These are phyloP conservation scores for Mucor sp. DNA, from an alignment of 371 early-diverging fungal species.

Conservation along the genomic window DNA sequence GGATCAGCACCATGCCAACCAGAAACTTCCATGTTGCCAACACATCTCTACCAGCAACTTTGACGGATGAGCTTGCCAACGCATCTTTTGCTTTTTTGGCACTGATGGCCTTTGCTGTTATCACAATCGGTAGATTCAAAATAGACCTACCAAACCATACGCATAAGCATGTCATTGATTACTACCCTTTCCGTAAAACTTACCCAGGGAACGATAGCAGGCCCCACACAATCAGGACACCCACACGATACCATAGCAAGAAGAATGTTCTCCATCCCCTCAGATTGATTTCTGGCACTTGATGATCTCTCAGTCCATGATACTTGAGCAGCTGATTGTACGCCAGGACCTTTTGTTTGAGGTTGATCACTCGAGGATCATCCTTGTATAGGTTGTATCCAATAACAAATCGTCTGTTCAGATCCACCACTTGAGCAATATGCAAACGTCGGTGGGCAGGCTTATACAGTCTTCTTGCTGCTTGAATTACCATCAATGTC, in stretches of 20 bases:
- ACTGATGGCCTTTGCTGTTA: conserved; percentile 74
- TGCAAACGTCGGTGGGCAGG: conserved; percentile 83
- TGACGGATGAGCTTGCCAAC: conserved; percentile 86
- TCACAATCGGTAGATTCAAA: conserved; percentile 78
- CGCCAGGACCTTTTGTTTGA: conserved; percentile 72
- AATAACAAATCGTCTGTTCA: conserved; percentile 91
- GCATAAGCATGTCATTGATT: not conserved
- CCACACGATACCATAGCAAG: conserved; percentile 69
- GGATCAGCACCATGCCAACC: conserved; percentile 80
- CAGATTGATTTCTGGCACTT: conserved; percentile 84
- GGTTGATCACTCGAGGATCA: conserved; percentile 77
- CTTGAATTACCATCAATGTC: conserved; percentile 94
- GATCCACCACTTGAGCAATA: conserved; percentile 82
- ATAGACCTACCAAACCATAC: conserved; percentile 51
- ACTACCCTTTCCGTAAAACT: not conserved
- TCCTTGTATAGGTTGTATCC: conserved; percentile 83
- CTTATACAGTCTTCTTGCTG: conserved; percentile 91
- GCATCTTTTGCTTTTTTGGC: conserved; percentile 88
- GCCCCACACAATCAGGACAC: conserved; percentile 70
- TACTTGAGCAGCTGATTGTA: conserved; percentile 90
- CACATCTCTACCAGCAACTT: conserved; percentile 92
- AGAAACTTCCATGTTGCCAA: conserved; percentile 96
- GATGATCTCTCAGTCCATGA: conserved; percentile 95
- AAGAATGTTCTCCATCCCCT: conserved; percentile 69
- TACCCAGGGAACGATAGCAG: conserved; percentile 87